Percentiles rank a stretch among this genome's conserved stretches.
Evolutionary conservation across 345 rosid species (phyloP).

Genomic region (Populus alba): DNA sequence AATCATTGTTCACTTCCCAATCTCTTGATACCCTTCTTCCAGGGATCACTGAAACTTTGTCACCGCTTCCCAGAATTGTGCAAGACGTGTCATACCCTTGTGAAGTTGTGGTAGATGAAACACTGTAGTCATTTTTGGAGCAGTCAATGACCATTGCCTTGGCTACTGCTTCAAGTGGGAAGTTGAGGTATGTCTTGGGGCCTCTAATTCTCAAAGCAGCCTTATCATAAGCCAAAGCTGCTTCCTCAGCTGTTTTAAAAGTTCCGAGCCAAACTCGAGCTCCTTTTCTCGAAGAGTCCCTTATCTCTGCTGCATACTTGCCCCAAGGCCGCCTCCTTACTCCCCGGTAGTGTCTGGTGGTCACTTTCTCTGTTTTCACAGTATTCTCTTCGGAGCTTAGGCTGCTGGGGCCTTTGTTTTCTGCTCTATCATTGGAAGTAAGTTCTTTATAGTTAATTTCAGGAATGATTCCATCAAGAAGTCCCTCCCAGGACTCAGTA

Average conservation of each 20-base stretch:
- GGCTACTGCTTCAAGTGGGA: constrained; percentile 53
- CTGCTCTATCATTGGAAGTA: neutral
- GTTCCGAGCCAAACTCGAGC: constrained; percentile 90
- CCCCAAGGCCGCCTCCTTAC: constrained; percentile 90
- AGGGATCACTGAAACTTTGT: neutral
- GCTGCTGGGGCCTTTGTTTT: constrained; percentile 6
- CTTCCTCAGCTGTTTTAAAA: constrained; percentile 78
- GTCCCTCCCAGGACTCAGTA: constrained; percentile 59
- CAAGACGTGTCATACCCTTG: constrained; percentile 1
- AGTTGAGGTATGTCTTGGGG: constrained; percentile 60
- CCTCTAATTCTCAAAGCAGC: constrained; percentile 87
- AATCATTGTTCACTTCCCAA: constrained; percentile 19
- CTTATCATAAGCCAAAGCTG: constrained; percentile 88
- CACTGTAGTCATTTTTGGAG: neutral
- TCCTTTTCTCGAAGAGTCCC: constrained; percentile 70
- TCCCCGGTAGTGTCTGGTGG: constrained; percentile 60
- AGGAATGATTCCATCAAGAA: constrained; percentile 34
- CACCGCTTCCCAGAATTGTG: neutral
- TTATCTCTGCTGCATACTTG: constrained; percentile 79
- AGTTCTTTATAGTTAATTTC: constrained; percentile 7
- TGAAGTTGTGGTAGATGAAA: neutral
- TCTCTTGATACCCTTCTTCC: constrained; percentile 31
- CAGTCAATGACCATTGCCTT: constrained; percentile 39
- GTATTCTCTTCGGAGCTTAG: constrained; percentile 11
- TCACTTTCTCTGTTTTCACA: constrained; percentile 11